Base-by-base conservation (phyloP, 78 protist species). In the Diacronema lutheri region DNA sequence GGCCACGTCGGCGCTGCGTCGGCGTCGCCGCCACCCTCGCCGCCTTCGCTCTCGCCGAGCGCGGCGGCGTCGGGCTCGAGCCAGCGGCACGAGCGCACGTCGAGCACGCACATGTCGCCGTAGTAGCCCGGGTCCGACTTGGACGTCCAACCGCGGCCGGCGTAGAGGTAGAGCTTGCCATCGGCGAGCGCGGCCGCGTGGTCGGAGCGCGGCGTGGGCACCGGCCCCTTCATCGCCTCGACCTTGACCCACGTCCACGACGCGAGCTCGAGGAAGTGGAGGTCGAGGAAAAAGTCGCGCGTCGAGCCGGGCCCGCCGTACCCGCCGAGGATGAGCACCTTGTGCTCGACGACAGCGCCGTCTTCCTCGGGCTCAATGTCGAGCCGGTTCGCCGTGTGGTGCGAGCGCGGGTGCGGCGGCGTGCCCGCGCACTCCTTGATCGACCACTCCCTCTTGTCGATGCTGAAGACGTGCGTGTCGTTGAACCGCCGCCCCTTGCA, bases 381-480 rank as follows among this genome's bases (percentile, higher is more conserved):
- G 73, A 66, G 44, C 29, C 31, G 44, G 46, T n/a, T 35, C 25
- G 78, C 78, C 13, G 78, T 69, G 56, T 69, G 78, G 56, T 69
- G 78, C 29, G 78, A 37, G 50, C 78, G 78, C 31, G 50, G 78
- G 57, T 19, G 56, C 78, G 78, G 78, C 16, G 56, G 50, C 16
- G 78, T 40, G 50, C 78, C 78, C 29, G 50, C n/a, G 56, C 78
- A 69, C 78, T 69, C 78, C 57, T 40, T 69, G 57, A 40, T 69
- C 57, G 29, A 20, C 78, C 78, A 69, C 57, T 37, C 56, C 33
- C 4, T 38, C 78, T 37, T 69, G 33, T 37, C 78, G 29, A 40
- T 31, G 16, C 4, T 19, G 57, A 69, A 21, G n/a, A 40, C 78
- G 16, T 25, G 35, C 56, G 33, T 25, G 78, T 40, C 56, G 56